Conservation (phyloP, 768 basidiomycete genomes). For the Lentinus brumalis region DNA sequence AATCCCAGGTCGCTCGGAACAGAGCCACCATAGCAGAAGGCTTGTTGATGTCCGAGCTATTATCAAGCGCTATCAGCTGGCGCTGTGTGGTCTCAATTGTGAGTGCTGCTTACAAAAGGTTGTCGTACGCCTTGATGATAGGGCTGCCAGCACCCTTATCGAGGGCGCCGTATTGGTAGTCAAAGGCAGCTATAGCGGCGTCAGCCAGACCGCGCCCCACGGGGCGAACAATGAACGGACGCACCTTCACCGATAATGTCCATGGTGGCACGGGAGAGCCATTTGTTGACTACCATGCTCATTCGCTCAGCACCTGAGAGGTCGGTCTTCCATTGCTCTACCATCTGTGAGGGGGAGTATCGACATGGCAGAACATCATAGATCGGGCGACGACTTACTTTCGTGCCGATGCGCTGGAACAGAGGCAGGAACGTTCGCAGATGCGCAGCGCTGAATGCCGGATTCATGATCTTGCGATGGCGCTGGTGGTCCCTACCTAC, state of each 20-base stretch:
- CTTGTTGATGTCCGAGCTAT: constrained; percentile 9
- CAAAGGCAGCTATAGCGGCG: constrained; percentile 21
- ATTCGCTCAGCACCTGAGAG: neutral
- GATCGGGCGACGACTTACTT: constrained; percentile 4
- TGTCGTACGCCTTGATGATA: constrained; percentile 18
- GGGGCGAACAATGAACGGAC: neutral
- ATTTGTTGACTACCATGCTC: constrained; percentile 8
- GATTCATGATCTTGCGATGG: constrained; percentile 25
- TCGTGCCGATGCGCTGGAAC: constrained; percentile 19
- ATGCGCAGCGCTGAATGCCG: constrained; percentile 20
- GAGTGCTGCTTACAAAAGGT: constrained; percentile 16
- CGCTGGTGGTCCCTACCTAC: constrained; percentile 20
- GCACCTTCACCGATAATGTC: constrained; percentile 28
- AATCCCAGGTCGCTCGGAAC: constrained; percentile 24
- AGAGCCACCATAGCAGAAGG: constrained; percentile 6
- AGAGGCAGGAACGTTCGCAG: constrained; percentile 21
- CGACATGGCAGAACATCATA: too few relatives aligned
- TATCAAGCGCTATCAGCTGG: neutral
- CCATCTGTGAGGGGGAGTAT: constrained; percentile 9
- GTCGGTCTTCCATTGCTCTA: constrained; percentile 25
- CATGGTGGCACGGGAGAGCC: constrained; percentile 23
- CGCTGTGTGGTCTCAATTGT: neutral
- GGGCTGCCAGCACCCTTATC: constrained; percentile 4
- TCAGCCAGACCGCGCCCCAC: too few relatives aligned
- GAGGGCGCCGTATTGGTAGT: constrained; percentile 19